phyloP scores from a whole-genome alignment of 1,139 yeast species.

The Blastobotrys arbuscula region DNA sequence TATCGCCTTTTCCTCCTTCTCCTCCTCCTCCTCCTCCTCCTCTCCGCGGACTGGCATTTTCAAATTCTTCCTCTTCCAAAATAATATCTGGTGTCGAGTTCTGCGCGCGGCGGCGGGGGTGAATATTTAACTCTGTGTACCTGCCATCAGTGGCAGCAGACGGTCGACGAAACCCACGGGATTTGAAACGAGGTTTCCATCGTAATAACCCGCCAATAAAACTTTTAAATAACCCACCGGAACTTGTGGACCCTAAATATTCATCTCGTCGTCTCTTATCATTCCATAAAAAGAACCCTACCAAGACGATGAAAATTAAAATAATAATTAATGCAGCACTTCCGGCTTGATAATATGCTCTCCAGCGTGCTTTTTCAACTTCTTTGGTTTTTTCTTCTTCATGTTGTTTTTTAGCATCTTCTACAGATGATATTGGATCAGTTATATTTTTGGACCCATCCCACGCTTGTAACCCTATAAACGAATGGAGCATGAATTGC shows the following conservation, averaged over 20 bases:
- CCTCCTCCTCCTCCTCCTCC: too few relatives aligned
- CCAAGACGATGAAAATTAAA: conserved; percentile 25
- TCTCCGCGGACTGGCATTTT: neutral
- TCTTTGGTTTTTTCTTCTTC: conserved; percentile 23
- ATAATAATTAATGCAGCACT: conserved; percentile 34
- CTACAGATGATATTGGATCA: conserved; percentile 7
- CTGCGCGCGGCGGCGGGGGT: neutral
- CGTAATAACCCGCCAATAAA: conserved; percentile 26
- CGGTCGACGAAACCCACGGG: neutral
- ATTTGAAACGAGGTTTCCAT: conserved; percentile 23
- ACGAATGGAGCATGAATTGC: conserved; percentile 49
- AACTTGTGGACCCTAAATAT: conserved; percentile 1
- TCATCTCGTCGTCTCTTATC: conserved; percentile 12
- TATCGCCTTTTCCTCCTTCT: neutral
- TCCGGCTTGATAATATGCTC: conserved; percentile 39
- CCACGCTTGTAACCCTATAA: conserved; percentile 29
- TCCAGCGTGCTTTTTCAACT: conserved; percentile 32
- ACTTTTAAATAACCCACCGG: conserved; percentile 17
- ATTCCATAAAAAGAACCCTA: conserved; percentile 27
- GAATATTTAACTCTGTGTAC: conserved; percentile 1
- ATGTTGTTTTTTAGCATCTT: conserved; percentile 2
- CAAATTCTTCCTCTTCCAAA: conserved; percentile 14
- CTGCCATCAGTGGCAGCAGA: neutral
- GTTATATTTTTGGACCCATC: conserved; percentile 7
- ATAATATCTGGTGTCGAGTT: conserved; percentile 3